These are phyloP conservation scores for Cubamyces sp. DNA, from an alignment of 768 basidiomycete species.

Conservation along the genomic window DNA sequence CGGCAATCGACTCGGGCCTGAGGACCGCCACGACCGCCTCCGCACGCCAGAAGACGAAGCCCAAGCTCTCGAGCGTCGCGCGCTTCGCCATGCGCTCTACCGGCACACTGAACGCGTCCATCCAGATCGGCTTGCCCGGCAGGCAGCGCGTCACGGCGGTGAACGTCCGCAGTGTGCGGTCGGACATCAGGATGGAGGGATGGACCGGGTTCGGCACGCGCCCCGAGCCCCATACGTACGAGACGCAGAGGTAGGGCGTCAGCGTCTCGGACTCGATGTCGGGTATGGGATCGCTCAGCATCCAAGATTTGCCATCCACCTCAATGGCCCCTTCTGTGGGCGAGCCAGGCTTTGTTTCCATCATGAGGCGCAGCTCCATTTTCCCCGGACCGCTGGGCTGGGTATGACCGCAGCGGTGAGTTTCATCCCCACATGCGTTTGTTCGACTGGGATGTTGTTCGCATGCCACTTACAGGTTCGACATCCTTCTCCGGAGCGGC, in stretches of 20 bases:
- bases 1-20: conserved; percentile 17
- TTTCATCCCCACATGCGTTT: not conserved
- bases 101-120: conserved; percentile 27
- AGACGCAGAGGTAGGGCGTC: conserved; percentile 25
- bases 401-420: not conserved
- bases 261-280: conserved; percentile 8
- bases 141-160: conserved; percentile 17
- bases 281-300: conserved; percentile 19
- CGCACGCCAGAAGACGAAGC: conserved; percentile 24
- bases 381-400: conserved; percentile 9
- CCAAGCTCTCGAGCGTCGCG: conserved; percentile 28
- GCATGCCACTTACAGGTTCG: not conserved
- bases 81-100: conserved; percentile 19
- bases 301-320: conserved; percentile 20
- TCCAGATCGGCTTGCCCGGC: conserved; percentile 17
- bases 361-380: conserved; percentile 28
- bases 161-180: conserved; percentile 23
- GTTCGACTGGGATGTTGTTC: too few relatives aligned
- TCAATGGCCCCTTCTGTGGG: not conserved
- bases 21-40: conserved; percentile 24
- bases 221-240: conserved; percentile 30
- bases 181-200: conserved; percentile 24
- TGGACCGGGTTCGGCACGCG: conserved; percentile 19
- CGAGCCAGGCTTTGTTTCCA: not conserved
- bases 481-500: not conserved